A percentile compares a stretch with the other conserved stretches of the same genome.
Conservation (phyloP, 768 basidiomycete genomes). For the Sporobolomyces phaffii region DNA sequence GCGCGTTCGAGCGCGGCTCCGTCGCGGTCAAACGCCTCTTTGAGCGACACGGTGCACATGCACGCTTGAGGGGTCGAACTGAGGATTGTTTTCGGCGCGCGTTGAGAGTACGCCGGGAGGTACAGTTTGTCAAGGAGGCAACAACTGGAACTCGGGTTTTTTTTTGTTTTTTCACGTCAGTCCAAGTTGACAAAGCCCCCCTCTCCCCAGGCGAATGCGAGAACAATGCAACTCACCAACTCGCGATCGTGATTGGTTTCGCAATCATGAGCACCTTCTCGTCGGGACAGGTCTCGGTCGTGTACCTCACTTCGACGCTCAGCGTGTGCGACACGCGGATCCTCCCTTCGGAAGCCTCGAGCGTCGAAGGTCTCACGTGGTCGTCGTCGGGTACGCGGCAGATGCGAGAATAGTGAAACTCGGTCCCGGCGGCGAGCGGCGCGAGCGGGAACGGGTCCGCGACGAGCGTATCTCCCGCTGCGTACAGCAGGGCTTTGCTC, state of each 20-base stretch:
- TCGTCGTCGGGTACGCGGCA: slow-evolving; percentile 32
- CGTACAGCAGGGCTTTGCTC: background rate
- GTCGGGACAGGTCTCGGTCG: background rate
- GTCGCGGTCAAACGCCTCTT: slow-evolving; percentile 14
- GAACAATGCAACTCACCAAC: slow-evolving; percentile 6
- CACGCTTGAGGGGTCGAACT: background rate
- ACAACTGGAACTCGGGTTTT: too few relatives aligned
- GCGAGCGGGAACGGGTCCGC: slow-evolving; percentile 20
- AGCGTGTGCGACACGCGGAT: slow-evolving; percentile 25
- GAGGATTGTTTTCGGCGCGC: background rate
- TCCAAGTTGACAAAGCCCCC: too few relatives aligned
- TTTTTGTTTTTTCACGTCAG: too few relatives aligned
- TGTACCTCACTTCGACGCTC: slow-evolving; percentile 21
- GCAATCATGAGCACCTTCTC: slow-evolving; percentile 25
- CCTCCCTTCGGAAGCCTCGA: slow-evolving; percentile 5
- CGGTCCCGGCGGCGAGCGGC: background rate
- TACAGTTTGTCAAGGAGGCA: slow-evolving; percentile 20
- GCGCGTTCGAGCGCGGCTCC: slow-evolving; percentile 6
- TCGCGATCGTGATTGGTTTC: slow-evolving; percentile 23
- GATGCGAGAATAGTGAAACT: slow-evolving; percentile 19
- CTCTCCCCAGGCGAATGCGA: too few relatives aligned
- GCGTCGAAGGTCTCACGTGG: slow-evolving; percentile 24
- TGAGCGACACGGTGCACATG: slow-evolving; percentile 5
- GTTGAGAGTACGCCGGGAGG: slow-evolving; percentile 19
- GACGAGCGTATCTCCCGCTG: slow-evolving; percentile 6